phyloP scores from a whole-genome alignment of 1,284 basidiomycete genomes.

The Schizophyllum amplum region DNA sequence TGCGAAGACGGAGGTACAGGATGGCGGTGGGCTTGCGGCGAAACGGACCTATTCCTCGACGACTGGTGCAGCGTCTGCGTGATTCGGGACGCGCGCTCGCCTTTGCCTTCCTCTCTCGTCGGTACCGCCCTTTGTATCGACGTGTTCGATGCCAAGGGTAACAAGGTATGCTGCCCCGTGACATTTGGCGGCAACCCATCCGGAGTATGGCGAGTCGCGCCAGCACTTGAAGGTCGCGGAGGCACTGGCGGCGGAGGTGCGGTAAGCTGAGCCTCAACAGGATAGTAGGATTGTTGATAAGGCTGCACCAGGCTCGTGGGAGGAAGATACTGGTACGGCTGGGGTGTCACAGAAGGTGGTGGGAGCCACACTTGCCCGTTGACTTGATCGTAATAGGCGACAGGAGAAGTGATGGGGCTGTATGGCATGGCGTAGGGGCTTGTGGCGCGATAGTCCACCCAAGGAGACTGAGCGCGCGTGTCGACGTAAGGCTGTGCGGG shows the following conservation, averaged over 20 bases:
- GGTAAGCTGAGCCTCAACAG: constrained; percentile 21
- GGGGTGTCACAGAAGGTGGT: constrained; percentile 24
- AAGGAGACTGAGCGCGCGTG: constrained; percentile 7
- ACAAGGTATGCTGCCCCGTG: neutral
- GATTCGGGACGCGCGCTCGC: constrained; percentile 48
- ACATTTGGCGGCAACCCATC: neutral
- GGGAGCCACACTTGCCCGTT: constrained; percentile 43
- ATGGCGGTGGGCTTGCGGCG: constrained; percentile 30
- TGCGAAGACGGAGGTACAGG: constrained; percentile 1
- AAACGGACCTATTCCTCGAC: constrained; percentile 51
- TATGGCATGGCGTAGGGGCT: constrained; percentile 26
- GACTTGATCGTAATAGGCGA: constrained; percentile 31
- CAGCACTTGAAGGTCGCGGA: constrained; percentile 24
- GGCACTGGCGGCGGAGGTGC: constrained; percentile 1
- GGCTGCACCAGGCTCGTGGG: constrained; percentile 15
- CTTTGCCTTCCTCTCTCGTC: constrained; percentile 50
- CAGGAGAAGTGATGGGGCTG: constrained; percentile 26
- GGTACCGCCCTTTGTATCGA: constrained; percentile 5
- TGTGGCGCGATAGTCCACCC: constrained; percentile 18
- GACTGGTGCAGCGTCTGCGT: constrained; percentile 49
- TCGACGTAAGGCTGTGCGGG: constrained; percentile 11
- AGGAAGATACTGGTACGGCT: constrained; percentile 18
- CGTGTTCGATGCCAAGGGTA: constrained; percentile 5
- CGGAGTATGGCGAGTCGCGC: constrained; percentile 9
- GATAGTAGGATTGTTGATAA: constrained; percentile 26